Base-by-base conservation (phyloP, 106 monocot species). In the Vanilla planifolia region DNA sequence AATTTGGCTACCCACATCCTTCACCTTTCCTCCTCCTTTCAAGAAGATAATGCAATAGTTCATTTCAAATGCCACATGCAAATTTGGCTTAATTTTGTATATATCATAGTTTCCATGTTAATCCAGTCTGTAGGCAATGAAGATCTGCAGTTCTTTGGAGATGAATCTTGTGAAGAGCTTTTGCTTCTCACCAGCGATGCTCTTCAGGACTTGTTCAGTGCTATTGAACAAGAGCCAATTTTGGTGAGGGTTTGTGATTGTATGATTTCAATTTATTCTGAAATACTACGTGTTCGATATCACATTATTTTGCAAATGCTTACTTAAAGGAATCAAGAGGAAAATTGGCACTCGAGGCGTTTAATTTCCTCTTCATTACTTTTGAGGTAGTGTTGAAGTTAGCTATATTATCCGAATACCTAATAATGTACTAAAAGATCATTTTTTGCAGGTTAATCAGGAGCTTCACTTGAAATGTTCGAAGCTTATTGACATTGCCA, bases 271-370 rank as follows among this genome's bases (percentile, higher is more conserved):
- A 9, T 14, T 40, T 40, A 40, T 40, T 4, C 40, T 14, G 4
- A 40, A 40, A 25, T 50, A 26, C 22, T 22, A 40, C 14, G 2
- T 50, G 24, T 26, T 26, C 25, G 13, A 8, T 50, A 24, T 50
- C 3, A 26, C 13, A 50, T 0, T 5, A 50, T 13, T 26, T 50
- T 26, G 7, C 22, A 50, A 8, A 22, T 48, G 1, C 26, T 10
- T 50, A 8, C 26, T 50, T 26, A 26, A 50, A 76, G 76, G 59
- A 4, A 13, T 24, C 55, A 25, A 63, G 46, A 33, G 77, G 77
- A 23, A 71, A 39, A 55, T 14, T 77, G 43, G 77, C 71, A 20
- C 71, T 77, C 20, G 71, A 77, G 35, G 66, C 66, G 6, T 77
- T 70, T 50, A 71, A 71, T 35, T 71, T 51, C 61, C 61, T 77